Base-by-base conservation (phyloP, 139 green algal genomes). In the Chlorella vulgaris region DNA sequence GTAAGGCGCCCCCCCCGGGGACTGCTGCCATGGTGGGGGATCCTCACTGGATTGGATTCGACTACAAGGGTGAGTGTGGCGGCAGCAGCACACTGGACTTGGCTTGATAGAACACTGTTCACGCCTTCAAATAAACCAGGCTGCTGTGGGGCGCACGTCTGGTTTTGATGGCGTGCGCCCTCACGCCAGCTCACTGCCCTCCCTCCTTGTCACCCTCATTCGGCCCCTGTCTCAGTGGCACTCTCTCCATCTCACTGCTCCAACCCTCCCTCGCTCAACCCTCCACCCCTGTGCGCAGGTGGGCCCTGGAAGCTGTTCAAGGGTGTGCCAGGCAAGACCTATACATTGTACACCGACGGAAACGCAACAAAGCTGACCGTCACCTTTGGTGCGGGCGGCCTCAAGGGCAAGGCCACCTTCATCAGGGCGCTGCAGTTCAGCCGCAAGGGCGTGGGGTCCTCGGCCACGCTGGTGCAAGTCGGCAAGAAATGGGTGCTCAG, bases 271-370 rank as follows among this genome's bases (percentile, higher is more conserved):
- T 10, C 47, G 15, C 47, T 58, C 13, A 10, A 24, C 13, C 47
- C 15, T 10, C 47, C 47, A 10, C 47, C 47, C 13, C 47, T 58
- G 15, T 15, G 47, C 15, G 47, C 47, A 58, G 38, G 66, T 21
- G 66, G 66, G 21, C 38, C 66, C 66, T 74, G 66, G 66, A 74
- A 74, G 65, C 35, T 71, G 35, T 71, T 71, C 35, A 42, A 22
- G 15, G 65, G 65, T 7, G 35, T 33, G 19, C 65, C 65, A 26
- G 65, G 65, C 15, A 26, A 47, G 33, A 71, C 65, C 4, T 71
- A 71, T 15, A 43, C 26, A 33, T 19, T 71, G 65, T 71, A 47
- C 35, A 28, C 33, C 19, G 65, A 71, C 35, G 35, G 65, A 24
- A 29, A 22, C 3, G 35, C 10, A 3, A 35, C 50, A 22, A 28